These are phyloP conservation scores for Fusarium longipes DNA, from an alignment of 2,329 filamentous ascomycete genomes.

Conservation along the genomic window DNA sequence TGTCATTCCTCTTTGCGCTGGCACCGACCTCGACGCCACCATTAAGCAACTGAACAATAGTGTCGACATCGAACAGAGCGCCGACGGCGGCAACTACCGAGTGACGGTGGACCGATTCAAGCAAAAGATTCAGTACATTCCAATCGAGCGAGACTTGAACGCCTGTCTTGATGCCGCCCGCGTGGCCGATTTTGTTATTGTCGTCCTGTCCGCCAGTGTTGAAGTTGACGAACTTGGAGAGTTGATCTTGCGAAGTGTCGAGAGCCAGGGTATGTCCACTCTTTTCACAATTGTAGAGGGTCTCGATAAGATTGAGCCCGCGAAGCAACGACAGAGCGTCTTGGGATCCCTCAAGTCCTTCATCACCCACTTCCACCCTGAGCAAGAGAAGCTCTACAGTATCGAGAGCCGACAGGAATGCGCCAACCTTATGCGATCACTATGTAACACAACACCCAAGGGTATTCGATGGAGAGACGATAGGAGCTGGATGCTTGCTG, in stretches of 20 bases:
- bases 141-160: conserved; percentile 77
- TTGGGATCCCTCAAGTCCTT: conserved; percentile 88
- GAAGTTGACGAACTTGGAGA: conserved; percentile 90
- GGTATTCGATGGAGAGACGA: conserved; percentile 96
- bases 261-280: conserved; percentile 94
- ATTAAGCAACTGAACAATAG: conserved; percentile 79
- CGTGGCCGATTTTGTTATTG: conserved; percentile 89
- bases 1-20: conserved; percentile 82
- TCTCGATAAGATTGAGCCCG: conserved; percentile 79
- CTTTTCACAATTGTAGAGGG: conserved; percentile 87
- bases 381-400: conserved; percentile 90
- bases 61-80: conserved; percentile 78
- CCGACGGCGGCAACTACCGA: conserved; percentile 68
- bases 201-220: conserved; percentile 82
- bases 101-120: conserved; percentile 90
- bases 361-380: conserved; percentile 93
- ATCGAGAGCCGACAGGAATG: conserved; percentile 91
- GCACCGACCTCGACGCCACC: conserved; percentile 74
- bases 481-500: conserved; percentile 93
- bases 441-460: conserved; percentile 93
- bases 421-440: conserved; percentile 86
- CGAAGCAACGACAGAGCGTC: conserved; percentile 81
- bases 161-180: conserved; percentile 86
- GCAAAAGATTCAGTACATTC: conserved; percentile 89
- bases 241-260: conserved; percentile 84